Conservation (phyloP, 192 early-diverging fungal species). For the Coemansia guatemalensis region DNA sequence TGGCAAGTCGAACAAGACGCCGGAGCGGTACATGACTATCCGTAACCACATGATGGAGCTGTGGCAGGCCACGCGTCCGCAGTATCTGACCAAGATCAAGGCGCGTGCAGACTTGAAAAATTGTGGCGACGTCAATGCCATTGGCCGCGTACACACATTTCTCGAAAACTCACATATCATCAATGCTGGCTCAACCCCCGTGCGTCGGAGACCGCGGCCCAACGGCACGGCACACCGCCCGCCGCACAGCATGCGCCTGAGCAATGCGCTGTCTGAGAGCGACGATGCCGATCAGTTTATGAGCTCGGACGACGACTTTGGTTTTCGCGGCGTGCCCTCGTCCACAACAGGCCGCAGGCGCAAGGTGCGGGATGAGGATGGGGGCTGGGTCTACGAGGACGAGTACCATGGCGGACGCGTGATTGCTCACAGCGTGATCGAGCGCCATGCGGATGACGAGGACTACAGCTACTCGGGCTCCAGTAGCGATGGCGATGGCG, state of each 20-base stretch:
- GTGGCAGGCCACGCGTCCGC: slow-evolving; percentile 68
- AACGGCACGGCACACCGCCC: not conserved
- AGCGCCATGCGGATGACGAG: slow-evolving; percentile 33
- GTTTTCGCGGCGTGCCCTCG: not conserved
- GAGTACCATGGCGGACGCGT: slow-evolving; percentile 35
- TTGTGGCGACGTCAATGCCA: slow-evolving; percentile 93
- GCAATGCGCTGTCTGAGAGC: not conserved
- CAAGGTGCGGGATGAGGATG: slow-evolving; percentile 10
- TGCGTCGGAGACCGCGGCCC: slow-evolving; percentile 8
- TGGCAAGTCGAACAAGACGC: slow-evolving; percentile 74
- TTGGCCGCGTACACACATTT: slow-evolving; percentile 81
- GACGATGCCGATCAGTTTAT: slow-evolving; percentile 1
- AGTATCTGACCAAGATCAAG: slow-evolving; percentile 83
- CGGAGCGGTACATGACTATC: slow-evolving; percentile 84
- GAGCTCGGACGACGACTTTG: not conserved
- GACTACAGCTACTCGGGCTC: slow-evolving; percentile 29
- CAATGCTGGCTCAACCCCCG: slow-evolving; percentile 62
- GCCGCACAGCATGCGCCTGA: not conserved
- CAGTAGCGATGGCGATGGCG: slow-evolving; percentile 6
- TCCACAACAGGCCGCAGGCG: slow-evolving; percentile 10
- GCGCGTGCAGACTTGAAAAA: slow-evolving; percentile 71
- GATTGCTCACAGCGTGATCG: slow-evolving; percentile 33
- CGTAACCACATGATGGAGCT: slow-evolving; percentile 84
- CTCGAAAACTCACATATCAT: slow-evolving; percentile 77
- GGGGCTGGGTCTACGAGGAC: slow-evolving; percentile 22